phyloP scores from a whole-genome alignment of 2,329 filamentous ascomycete species.

The Blastomyces percursus region DNA sequence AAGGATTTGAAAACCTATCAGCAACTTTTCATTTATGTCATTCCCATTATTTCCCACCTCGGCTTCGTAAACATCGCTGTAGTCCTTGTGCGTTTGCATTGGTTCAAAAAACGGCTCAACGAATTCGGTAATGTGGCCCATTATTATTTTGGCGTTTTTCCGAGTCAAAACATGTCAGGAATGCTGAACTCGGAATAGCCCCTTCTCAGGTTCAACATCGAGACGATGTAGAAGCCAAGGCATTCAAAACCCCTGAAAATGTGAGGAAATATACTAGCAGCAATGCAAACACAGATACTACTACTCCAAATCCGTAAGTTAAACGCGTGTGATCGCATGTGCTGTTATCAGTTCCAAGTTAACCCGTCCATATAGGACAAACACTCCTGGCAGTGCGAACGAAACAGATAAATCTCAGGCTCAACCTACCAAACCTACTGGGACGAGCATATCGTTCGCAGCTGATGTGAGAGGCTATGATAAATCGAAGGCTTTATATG shows the following conservation, averaged over 20 bases:
- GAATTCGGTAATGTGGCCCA: conserved; percentile 21
- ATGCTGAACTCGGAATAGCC: background rate
- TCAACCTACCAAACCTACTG: background rate
- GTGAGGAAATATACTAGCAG: background rate
- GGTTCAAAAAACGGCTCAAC: conserved; percentile 40
- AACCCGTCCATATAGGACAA: background rate
- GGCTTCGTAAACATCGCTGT: conserved; percentile 42
- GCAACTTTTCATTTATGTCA: conserved; percentile 42
- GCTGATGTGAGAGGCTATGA: conserved; percentile 1
- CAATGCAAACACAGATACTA: no score
- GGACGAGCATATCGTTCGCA: conserved; percentile 2
- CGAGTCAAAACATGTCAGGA: background rate
- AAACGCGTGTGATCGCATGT: background rate
- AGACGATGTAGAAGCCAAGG: conserved; percentile 1
- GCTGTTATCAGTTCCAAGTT: background rate
- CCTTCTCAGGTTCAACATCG: conserved; percentile 1
- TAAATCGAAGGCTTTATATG: conserved; percentile 4
- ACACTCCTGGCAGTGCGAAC: background rate
- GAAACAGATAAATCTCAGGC: background rate
- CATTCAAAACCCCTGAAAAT: background rate
- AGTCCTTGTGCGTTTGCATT: conserved; percentile 38
- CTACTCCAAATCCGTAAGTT: background rate
- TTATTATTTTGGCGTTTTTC: background rate
- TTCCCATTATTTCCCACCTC: conserved; percentile 40
- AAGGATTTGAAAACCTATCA: conserved; percentile 42